phyloP scores from a whole-genome alignment of 2,329 filamentous ascomycete genomes.

The Dactylellina parvicollis region DNA sequence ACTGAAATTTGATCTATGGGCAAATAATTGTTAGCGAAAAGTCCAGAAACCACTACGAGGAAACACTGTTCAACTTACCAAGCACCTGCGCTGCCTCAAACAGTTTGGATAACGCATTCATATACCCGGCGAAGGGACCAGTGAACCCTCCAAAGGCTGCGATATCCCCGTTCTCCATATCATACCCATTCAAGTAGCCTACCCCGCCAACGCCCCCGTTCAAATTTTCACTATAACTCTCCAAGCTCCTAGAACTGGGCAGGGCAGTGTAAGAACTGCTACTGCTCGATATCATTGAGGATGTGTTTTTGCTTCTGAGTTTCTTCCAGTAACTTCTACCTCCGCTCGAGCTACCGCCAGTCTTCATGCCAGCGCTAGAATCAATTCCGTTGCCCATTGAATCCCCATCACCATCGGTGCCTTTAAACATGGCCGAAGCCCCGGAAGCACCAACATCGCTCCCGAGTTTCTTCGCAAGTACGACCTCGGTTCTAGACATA shows the following conservation, averaged over 20 bases:
- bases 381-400: slow-evolving; percentile 61
- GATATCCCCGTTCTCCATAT: slow-evolving; percentile 39
- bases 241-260: slow-evolving; percentile 42
- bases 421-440: slow-evolving; percentile 73
- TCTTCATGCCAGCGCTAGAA: slow-evolving; percentile 59
- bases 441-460: slow-evolving; percentile 88
- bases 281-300: slow-evolving; percentile 63
- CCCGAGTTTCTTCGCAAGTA: slow-evolving; percentile 84
- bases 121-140: slow-evolving; percentile 89
- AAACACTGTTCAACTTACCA: slow-evolving; percentile 72
- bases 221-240: slow-evolving; percentile 62
- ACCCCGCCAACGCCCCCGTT: slow-evolving; percentile 60
- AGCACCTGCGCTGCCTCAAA: slow-evolving; percentile 94
- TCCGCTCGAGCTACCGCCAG: slow-evolving; percentile 67
- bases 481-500: slow-evolving; percentile 82
- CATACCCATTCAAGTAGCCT: slow-evolving; percentile 62
- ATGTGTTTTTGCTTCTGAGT: slow-evolving; percentile 79
- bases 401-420: slow-evolving; percentile 68
- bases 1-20: slow-evolving; percentile 55
- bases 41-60: neutral
- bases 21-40: slow-evolving; percentile 10
- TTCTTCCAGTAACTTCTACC: slow-evolving; percentile 73
- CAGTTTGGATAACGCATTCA: slow-evolving; percentile 85
- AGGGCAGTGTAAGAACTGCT: slow-evolving; percentile 46
- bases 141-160: slow-evolving; percentile 70